phyloP scores from a whole-genome alignment of 805 yeast genomes.

The Candida easanensis region DNA sequence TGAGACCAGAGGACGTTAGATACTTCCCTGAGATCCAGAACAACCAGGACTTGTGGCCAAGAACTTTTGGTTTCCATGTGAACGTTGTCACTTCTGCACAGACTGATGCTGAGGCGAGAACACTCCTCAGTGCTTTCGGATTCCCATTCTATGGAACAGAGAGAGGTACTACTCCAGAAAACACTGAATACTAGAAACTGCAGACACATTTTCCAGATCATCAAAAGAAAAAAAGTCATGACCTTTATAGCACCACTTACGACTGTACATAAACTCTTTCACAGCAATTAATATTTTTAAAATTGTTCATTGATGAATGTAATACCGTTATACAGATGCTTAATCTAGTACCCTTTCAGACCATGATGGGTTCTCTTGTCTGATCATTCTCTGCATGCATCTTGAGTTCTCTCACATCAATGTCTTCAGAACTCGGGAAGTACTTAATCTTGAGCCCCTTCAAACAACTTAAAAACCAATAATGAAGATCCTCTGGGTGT shows the following conservation, averaged over 20 bases:
- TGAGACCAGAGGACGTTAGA: slow-evolving; percentile 71
- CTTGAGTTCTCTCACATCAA: too few relatives aligned
- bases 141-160: slow-evolving; percentile 68
- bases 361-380: too few relatives aligned
- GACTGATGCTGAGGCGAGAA: slow-evolving; percentile 86
- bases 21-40: slow-evolving; percentile 92
- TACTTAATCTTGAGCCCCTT: too few relatives aligned
- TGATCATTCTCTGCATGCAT: too few relatives aligned
- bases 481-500: too few relatives aligned
- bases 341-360: too few relatives aligned
- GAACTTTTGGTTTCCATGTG: slow-evolving; percentile 80
- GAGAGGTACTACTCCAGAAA: slow-evolving; percentile 29
- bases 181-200: slow-evolving; percentile 21
- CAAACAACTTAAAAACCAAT: too few relatives aligned
- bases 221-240: background rate
- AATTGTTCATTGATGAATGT: too few relatives aligned
- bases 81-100: slow-evolving; percentile 86
- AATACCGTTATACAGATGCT: too few relatives aligned
- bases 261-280: background rate
- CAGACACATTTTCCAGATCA: background rate
- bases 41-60: slow-evolving; percentile 87
- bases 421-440: too few relatives aligned
- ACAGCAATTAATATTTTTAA: too few relatives aligned
- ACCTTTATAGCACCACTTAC: background rate
- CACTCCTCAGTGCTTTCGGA: slow-evolving; percentile 76